Percentiles rank a stretch among this genome's conserved stretches.
These are phyloP conservation scores for Thoreauomyces humboldtii DNA, from an alignment of 192 early-diverging fungal species.

Conservation along the genomic window DNA sequence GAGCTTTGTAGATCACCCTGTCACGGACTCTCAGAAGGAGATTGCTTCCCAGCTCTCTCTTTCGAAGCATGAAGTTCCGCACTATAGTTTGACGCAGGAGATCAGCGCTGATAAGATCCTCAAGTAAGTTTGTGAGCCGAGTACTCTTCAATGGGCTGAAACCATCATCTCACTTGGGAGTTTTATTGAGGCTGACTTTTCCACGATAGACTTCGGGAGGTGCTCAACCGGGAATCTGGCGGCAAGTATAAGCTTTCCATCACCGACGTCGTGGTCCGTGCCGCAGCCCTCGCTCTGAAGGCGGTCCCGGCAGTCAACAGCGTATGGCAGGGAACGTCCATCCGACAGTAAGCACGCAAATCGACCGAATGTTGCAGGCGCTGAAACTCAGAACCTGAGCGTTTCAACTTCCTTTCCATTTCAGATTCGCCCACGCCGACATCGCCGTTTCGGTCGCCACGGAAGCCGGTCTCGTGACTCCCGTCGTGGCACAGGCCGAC, in stretches of 20 bases:
- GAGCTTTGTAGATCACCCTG: slow-evolving; percentile 39
- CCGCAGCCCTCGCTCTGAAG: slow-evolving; percentile 79
- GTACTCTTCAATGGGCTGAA: background rate
- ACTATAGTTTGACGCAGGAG: slow-evolving; percentile 71
- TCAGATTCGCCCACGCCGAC: slow-evolving; percentile 81
- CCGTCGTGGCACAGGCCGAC: slow-evolving; percentile 82
- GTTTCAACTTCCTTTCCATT: background rate
- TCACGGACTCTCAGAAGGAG: slow-evolving; percentile 44
- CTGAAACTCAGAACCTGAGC: background rate
- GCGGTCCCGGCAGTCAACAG: slow-evolving; percentile 93
- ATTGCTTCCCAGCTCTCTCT: slow-evolving; percentile 54
- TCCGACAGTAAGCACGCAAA: slow-evolving; percentile 70
- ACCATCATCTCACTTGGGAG: background rate
- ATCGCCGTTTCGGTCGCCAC: slow-evolving; percentile 91
- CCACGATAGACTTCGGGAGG: slow-evolving; percentile 68
- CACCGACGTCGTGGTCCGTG: slow-evolving; percentile 98
- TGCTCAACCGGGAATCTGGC: slow-evolving; percentile 77
- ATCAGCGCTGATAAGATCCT: slow-evolving; percentile 79
- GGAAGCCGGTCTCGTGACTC: slow-evolving; percentile 88
- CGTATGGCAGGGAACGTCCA: slow-evolving; percentile 80
- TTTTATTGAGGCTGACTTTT: too few relatives aligned
- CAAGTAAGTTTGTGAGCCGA: slow-evolving; percentile 30
- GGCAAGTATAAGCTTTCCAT: slow-evolving; percentile 95
- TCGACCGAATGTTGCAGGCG: background rate
- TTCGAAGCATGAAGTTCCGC: slow-evolving; percentile 53